phyloP scores from a whole-genome alignment of 2,329 filamentous ascomycete species.

The Pseudogymnoascus sp. region DNA sequence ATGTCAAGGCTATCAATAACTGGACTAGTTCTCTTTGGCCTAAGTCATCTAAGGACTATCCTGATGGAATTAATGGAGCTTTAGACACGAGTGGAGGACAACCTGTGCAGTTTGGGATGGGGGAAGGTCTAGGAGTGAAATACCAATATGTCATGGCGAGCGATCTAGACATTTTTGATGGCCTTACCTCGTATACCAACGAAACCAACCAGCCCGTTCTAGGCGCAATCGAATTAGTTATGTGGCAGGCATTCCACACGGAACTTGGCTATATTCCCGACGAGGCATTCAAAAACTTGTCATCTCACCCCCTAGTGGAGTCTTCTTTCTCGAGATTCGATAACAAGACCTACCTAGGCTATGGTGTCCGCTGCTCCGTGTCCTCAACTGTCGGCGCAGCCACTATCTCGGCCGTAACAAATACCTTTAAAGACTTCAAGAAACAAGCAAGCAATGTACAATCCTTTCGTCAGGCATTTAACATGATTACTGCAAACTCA shows the following conservation, averaged over 20 bases:
- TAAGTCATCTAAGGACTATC: neutral
- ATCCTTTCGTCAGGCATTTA: neutral
- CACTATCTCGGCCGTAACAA: neutral
- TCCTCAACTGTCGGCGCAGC: neutral
- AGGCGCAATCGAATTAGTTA: neutral
- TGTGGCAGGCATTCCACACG: neutral
- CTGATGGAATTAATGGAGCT: neutral
- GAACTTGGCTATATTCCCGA: neutral
- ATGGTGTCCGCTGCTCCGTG: neutral
- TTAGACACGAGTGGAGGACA: neutral
- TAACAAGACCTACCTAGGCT: neutral
- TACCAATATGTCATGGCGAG: neutral
- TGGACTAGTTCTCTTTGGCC: neutral
- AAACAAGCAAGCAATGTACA: neutral
- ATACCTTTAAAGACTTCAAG: neutral
- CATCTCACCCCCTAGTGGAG: neutral
- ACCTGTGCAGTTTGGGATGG: neutral
- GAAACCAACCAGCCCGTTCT: neutral
- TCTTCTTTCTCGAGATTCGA: neutral
- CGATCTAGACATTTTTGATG: neutral
- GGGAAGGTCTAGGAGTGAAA: neutral
- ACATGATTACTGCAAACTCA: neutral
- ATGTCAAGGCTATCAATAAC: neutral
- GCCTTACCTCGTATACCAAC: neutral
- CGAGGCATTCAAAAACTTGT: neutral